A percentile compares a stretch with the other conserved stretches of the same genome.
These are phyloP conservation scores for Debaryomyces nepalensis DNA, from an alignment of 1,139 yeast genomes.

Conservation along the genomic window DNA sequence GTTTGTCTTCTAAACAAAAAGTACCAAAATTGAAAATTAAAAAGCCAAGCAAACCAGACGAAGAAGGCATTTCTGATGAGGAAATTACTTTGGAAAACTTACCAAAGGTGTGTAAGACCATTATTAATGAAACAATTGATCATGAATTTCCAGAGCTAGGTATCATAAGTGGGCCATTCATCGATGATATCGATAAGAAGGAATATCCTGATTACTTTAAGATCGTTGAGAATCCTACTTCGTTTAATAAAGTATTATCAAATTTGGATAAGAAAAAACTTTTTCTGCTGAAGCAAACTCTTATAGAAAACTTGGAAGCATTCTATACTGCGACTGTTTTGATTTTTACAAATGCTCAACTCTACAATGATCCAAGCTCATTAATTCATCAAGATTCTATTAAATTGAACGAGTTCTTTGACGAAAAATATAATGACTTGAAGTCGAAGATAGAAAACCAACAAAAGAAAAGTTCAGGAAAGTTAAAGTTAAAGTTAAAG, in stretches of 20 bases:
- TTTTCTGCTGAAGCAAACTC: slow-evolving; percentile 30
- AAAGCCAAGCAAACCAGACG: slow-evolving; percentile 17
- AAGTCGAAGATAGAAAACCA: slow-evolving; percentile 22
- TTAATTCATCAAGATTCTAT: slow-evolving; percentile 61
- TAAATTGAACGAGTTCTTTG: slow-evolving; percentile 43
- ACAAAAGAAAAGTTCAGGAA: slow-evolving; percentile 21
- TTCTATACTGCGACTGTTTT: slow-evolving; percentile 53
- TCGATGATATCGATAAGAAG: slow-evolving; percentile 58
- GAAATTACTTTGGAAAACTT: slow-evolving; percentile 28
- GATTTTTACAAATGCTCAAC: slow-evolving; percentile 61
- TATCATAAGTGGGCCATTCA: slow-evolving; percentile 57
- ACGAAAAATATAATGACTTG: slow-evolving; percentile 34
- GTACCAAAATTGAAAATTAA: slow-evolving; percentile 19
- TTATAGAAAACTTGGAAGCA: slow-evolving; percentile 47
- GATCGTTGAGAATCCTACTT: slow-evolving; percentile 59
- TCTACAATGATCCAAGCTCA: slow-evolving; percentile 60
- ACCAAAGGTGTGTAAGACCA: slow-evolving; percentile 26
- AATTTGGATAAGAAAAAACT: slow-evolving; percentile 45
- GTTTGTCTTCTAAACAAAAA: slow-evolving; percentile 17
- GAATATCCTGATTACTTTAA: slow-evolving; percentile 65
- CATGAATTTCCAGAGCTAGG: slow-evolving; percentile 51
- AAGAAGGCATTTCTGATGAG: slow-evolving; percentile 22
- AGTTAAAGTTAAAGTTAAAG: slow-evolving; percentile 34
- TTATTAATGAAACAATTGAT: slow-evolving; percentile 43
- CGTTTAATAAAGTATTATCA: slow-evolving; percentile 50